Evolutionary conservation across 345 rosid species (phyloP).

Genomic region (Pistacia vera): DNA sequence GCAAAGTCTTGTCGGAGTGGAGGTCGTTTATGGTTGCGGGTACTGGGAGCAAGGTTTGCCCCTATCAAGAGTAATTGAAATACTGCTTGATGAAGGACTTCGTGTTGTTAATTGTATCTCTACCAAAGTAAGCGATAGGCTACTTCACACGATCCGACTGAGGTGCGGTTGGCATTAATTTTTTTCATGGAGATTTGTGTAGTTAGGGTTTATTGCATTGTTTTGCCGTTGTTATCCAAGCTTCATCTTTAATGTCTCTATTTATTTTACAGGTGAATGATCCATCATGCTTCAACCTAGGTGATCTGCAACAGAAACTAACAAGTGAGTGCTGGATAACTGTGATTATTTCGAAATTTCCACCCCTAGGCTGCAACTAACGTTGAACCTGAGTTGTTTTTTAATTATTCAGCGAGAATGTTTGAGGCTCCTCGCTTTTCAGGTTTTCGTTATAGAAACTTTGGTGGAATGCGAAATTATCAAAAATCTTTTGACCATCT

Average conservation of each 20-base stretch:
- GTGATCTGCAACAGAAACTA: conserved; percentile 40
- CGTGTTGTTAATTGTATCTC: conserved; percentile 51
- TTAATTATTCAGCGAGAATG: background rate
- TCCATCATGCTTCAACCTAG: conserved; percentile 31
- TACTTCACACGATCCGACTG: conserved; percentile 51
- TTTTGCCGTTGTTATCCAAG: background rate
- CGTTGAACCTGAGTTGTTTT: conserved; percentile 7
- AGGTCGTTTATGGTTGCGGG: conserved; percentile 43
- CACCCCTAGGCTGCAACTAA: background rate
- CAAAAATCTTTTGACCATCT: background rate
- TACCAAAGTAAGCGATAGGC: conserved; percentile 44
- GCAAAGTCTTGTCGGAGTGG: conserved; percentile 45
- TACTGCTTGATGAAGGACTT: conserved; percentile 52
- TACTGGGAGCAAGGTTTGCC: conserved; percentile 32
- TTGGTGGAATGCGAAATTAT: conserved; percentile 4
- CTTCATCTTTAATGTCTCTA: conserved; percentile 15
- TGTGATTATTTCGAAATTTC: background rate
- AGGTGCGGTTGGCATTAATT: conserved; percentile 36
- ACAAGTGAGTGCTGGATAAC: conserved; percentile 12
- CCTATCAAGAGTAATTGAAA: conserved; percentile 51
- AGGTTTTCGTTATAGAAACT: conserved; percentile 2
- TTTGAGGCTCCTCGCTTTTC: background rate
- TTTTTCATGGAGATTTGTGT: background rate
- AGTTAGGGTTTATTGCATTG: conserved; percentile 5
- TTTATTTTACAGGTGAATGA: conserved; percentile 42